Percentiles rank a stretch among this genome's conserved stretches.
Evolutionary conservation across 192 early-diverging fungal genomes (phyloP).

Genomic region (Backusella macrospora): DNA sequence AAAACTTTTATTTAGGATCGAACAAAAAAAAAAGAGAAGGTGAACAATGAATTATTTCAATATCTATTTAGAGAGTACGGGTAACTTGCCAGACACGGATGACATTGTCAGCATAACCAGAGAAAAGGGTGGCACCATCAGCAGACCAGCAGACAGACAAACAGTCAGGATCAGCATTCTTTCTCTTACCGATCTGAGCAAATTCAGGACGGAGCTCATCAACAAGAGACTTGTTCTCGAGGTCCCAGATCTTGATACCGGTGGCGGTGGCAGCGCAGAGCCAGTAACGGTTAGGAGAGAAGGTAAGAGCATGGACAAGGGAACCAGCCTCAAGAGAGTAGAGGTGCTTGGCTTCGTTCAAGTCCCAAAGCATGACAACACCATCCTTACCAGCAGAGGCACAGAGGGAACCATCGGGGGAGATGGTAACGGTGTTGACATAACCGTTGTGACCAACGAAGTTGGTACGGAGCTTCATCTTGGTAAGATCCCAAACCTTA

Average conservation of each 20-base stretch:
- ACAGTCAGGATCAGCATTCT: conserved; percentile 74
- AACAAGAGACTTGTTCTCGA: conserved; percentile 96
- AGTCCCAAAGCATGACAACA: conserved; percentile 98
- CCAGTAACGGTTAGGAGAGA: conserved; percentile 99
- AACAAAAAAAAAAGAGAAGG: conserved; percentile 9
- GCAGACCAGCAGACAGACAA: conserved; percentile 98
- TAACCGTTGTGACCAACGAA: conserved; percentile 98
- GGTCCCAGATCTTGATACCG: conserved; percentile 99
- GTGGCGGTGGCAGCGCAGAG: conserved; percentile 95
- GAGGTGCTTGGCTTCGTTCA: conserved; percentile 99
- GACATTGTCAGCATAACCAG: conserved; percentile 94
- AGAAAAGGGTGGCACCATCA: conserved; percentile 95
- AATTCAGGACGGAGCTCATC: conserved; percentile 87
- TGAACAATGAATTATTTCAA: conserved; percentile 15
- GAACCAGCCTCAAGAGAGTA: conserved; percentile 97
- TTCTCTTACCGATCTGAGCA: conserved; percentile 72
- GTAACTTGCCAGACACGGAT: conserved; percentile 86
- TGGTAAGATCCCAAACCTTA: conserved; percentile 99
- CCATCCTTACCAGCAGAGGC: conserved; percentile 99
- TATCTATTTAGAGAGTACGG: conserved; percentile 44
- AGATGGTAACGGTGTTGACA: conserved; percentile 98
- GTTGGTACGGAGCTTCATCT: conserved; percentile 99
- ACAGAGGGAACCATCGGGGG: conserved; percentile 99
- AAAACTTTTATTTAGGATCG: conserved; percentile 9
- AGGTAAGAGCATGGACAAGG: conserved; percentile 95